These are phyloP conservation scores for Thalassiosira livingstoniorum DNA, from an alignment of 352 stramenopile genomes.

Conservation along the genomic window DNA sequence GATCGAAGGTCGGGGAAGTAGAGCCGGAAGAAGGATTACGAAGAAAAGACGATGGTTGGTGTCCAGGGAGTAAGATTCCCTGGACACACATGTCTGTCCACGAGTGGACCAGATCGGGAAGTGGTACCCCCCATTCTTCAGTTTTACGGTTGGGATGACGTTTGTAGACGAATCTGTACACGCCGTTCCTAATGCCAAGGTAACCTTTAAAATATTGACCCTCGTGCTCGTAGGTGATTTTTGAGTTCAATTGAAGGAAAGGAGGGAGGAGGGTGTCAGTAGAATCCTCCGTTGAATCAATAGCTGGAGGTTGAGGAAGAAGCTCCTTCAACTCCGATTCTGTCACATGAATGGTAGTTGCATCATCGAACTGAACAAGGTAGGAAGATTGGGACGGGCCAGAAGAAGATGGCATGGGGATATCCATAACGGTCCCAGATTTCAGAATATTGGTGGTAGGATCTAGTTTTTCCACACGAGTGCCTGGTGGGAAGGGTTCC, in stretches of 20 bases:
- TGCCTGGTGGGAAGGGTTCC: constrained; percentile 26
- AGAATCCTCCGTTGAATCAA: no score
- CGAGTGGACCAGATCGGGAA: constrained; percentile 11
- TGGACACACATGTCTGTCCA: constrained; percentile 2
- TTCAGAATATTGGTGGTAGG: neutral
- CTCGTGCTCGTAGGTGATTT: constrained; percentile 20
- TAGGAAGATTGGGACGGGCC: neutral
- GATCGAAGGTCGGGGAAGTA: no score
- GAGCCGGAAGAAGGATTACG: constrained; percentile 8
- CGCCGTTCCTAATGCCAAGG: neutral
- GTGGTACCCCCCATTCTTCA: constrained; percentile 4
- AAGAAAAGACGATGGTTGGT: constrained; percentile 15
- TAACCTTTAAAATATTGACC: constrained; percentile 17
- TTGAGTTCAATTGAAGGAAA: constrained; percentile 2
- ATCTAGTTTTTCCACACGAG: neutral
- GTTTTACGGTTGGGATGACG: neutral
- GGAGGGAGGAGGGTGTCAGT: neutral
- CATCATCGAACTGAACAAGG: neutral
- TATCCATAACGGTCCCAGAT: constrained; percentile 10
- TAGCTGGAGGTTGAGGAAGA: no score
- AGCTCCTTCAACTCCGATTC: no score
- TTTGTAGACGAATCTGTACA: constrained; percentile 6
- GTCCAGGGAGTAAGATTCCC: constrained; percentile 27
- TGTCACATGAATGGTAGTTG: no score
- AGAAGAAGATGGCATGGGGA: neutral